A percentile compares a stretch with the other conserved stretches of the same genome.
These are phyloP conservation scores for Pneumocystis wakefieldiae DNA, from an alignment of 1,139 yeast species.

Conservation along the genomic window DNA sequence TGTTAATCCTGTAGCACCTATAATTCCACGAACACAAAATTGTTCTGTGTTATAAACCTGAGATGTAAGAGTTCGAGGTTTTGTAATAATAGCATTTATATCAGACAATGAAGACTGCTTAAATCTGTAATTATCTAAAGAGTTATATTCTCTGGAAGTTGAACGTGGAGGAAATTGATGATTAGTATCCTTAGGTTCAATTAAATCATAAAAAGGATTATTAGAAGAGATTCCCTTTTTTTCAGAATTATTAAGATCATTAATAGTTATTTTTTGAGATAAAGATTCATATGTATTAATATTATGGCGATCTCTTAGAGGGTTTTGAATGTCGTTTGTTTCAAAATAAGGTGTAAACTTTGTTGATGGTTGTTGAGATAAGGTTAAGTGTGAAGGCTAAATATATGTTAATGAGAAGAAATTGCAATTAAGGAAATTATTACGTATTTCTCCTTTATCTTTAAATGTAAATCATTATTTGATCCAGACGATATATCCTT, in stretches of 20 bases:
- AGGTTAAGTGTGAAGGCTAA: background rate
- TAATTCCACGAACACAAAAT: constrained; percentile 1
- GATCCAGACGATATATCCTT: background rate
- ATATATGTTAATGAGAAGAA: background rate
- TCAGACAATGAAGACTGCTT: background rate
- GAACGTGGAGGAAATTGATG: background rate
- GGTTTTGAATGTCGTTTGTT: background rate
- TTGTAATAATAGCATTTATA: background rate
- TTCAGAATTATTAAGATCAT: background rate
- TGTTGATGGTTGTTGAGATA: background rate
- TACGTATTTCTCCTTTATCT: background rate
- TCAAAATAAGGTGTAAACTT: background rate
- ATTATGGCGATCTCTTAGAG: background rate
- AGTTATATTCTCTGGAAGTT: background rate
- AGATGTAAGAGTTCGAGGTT: background rate
- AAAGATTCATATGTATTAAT: background rate
- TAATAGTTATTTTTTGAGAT: background rate
- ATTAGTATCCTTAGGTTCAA: background rate
- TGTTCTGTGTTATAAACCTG: background rate
- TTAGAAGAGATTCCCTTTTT: background rate
- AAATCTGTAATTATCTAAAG: background rate
- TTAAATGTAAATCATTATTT: background rate
- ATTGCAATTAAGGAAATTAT: background rate
- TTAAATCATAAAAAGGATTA: background rate
- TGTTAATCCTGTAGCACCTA: constrained; percentile 43